Evolutionary conservation across 257 asterid genomes (phyloP).

Genomic region (Haberlea rhodopensis): DNA sequence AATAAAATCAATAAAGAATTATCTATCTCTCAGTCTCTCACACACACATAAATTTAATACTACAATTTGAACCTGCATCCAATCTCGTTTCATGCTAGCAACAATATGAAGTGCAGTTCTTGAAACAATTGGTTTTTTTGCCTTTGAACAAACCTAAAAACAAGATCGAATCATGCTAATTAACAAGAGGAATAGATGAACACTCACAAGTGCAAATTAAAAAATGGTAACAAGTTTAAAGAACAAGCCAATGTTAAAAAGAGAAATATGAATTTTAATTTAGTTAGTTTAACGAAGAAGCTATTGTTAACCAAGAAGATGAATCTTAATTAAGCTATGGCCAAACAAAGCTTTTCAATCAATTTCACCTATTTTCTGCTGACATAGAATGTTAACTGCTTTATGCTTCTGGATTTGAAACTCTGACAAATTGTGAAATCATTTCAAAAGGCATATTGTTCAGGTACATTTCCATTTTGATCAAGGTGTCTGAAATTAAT

Average conservation of each 20-base stretch:
- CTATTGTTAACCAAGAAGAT: constrained; percentile 9
- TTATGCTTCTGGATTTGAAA: neutral
- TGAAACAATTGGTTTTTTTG: constrained; percentile 33
- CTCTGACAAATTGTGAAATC: neutral
- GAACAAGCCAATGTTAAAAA: neutral
- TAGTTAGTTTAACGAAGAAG: neutral
- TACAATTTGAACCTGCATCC: constrained; percentile 70
- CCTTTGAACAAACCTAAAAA: constrained; percentile 55
- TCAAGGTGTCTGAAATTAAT: neutral
- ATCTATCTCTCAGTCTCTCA: too few species aligned
- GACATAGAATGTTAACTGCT: constrained; percentile 11
- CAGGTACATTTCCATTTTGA: constrained; percentile 1
- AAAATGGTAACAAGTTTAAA: constrained; percentile 13
- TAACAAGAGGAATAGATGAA: constrained; percentile 17
- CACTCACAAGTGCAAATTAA: neutral
- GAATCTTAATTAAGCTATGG: neutral
- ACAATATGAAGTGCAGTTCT: constrained; percentile 52
- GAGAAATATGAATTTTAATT: neutral
- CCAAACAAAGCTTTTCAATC: constrained; percentile 2
- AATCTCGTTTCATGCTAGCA: constrained; percentile 91
- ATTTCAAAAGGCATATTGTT: constrained; percentile 16
- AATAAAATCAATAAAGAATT: too few species aligned
- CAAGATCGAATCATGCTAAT: constrained; percentile 22
- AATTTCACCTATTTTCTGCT: constrained; percentile 5
- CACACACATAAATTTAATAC: too few species aligned